These are phyloP conservation scores for Musa schizocarpa DNA, from an alignment of 176 grass and related monocot species.

Conservation along the genomic window DNA sequence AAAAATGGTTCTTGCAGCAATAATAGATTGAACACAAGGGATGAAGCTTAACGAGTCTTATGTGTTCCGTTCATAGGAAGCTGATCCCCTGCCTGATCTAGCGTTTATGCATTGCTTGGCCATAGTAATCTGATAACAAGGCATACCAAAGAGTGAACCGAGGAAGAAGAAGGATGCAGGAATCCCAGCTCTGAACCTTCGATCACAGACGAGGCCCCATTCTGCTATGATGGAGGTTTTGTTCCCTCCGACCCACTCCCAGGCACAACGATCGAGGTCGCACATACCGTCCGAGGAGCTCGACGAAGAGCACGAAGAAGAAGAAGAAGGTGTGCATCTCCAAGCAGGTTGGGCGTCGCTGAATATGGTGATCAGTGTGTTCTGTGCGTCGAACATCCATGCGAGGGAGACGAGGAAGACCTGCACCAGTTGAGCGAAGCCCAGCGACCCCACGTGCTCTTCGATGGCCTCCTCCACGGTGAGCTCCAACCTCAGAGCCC, in stretches of 20 bases:
- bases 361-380: slow-evolving; percentile 38
- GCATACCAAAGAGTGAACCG: slow-evolving; percentile 35
- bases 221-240: slow-evolving; percentile 42
- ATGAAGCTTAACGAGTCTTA: too few relatives aligned
- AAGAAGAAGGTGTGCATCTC: slow-evolving; percentile 23
- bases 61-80: too few relatives aligned
- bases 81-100: too few relatives aligned
- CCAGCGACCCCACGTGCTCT: slow-evolving; percentile 36
- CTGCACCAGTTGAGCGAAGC: slow-evolving; percentile 32
- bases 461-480: slow-evolving; percentile 38
- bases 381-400: slow-evolving; percentile 41
- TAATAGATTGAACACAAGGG: too few relatives aligned
- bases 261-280: slow-evolving; percentile 23
- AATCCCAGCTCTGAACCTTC: slow-evolving; percentile 36
- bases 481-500: slow-evolving; percentile 23
- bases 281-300: slow-evolving; percentile 15
- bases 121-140: too few relatives aligned
- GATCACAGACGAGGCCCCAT: slow-evolving; percentile 45
- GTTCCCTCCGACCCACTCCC: slow-evolving; percentile 42
- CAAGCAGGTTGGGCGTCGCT: slow-evolving; percentile 34
- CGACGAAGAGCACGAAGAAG: not conserved
- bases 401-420: slow-evolving; percentile 46
- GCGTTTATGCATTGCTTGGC: too few relatives aligned
- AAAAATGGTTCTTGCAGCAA: too few relatives aligned
- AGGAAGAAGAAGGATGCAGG: slow-evolving; percentile 46